These are phyloP conservation scores for Punctularia strigosozonata DNA, from an alignment of 768 basidiomycete genomes.

Conservation along the genomic window DNA sequence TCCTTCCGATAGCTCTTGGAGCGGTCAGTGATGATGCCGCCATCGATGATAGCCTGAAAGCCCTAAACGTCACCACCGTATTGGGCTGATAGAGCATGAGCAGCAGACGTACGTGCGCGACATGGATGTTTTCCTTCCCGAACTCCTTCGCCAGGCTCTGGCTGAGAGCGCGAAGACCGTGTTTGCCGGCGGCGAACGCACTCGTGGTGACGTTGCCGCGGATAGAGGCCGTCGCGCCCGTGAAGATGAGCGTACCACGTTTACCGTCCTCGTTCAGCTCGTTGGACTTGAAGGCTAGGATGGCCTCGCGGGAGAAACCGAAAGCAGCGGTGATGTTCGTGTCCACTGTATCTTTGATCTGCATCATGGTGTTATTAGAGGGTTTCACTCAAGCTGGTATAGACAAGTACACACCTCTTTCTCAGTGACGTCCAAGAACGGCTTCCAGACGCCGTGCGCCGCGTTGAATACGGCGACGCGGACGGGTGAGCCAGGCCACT, in stretches of 20 bases:
- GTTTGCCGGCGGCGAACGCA: constrained; percentile 53
- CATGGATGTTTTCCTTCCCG: constrained; percentile 64
- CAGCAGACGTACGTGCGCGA: constrained; percentile 12
- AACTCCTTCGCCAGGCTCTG: constrained; percentile 72
- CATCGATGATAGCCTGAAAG: constrained; percentile 47
- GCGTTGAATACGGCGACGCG: constrained; percentile 58
- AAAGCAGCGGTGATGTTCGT: constrained; percentile 47
- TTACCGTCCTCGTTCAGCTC: constrained; percentile 28
- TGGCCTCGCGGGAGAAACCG: constrained; percentile 48
- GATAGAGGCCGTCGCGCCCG: constrained; percentile 57
- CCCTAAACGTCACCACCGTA: neutral
- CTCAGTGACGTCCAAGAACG: constrained; percentile 52
- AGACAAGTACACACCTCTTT: too few relatives aligned
- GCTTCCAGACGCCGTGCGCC: constrained; percentile 46
- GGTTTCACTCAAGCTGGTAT: too few relatives aligned
- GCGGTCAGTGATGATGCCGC: constrained; percentile 16
- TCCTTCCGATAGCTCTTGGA: constrained; percentile 4
- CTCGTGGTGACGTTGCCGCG: constrained; percentile 53
- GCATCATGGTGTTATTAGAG: too few relatives aligned
- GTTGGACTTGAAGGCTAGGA: constrained; percentile 50
- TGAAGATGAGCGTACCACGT: constrained; percentile 57
- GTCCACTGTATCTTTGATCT: constrained; percentile 37
- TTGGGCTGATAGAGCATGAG: neutral
- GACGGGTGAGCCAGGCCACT: constrained; percentile 25
- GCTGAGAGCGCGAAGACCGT: constrained; percentile 46